Evolutionary conservation across 192 early-diverging fungal genomes (phyloP).

Genomic region (Coemansia sp.): DNA sequence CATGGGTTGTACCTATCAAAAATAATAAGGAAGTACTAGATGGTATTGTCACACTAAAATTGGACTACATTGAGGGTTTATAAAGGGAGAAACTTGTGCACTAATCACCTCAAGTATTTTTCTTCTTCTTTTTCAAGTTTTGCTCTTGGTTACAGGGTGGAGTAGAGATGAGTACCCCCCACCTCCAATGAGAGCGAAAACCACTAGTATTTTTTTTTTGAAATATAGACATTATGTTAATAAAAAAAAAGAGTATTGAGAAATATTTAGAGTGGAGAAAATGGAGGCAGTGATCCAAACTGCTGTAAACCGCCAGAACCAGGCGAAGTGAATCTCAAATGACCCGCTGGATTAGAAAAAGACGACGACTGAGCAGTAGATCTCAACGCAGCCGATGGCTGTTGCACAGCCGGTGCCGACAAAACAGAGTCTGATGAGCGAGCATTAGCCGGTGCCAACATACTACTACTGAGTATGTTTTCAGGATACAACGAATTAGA

Average conservation of each 20-base stretch:
- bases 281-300: constrained; percentile 43
- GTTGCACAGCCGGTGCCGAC: not conserved
- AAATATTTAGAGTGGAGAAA: constrained; percentile 9
- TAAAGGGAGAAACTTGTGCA: not conserved
- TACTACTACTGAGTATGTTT: constrained; percentile 34
- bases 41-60: not conserved
- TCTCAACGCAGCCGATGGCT: not conserved
- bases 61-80: not conserved
- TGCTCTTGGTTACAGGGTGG: too few species aligned
- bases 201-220: not conserved
- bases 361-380: not conserved
- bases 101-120: not conserved
- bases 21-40: too few species aligned
- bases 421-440: not conserved
- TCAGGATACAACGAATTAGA: constrained; percentile 35
- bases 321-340: constrained; percentile 26
- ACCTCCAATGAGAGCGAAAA: too few species aligned
- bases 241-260: not conserved
- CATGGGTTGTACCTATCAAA: too few species aligned
- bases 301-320: constrained; percentile 26
- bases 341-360: constrained; percentile 19
- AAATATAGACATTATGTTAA: not conserved
- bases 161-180: too few species aligned
- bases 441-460: constrained; percentile 17
- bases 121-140: too few species aligned